These are phyloP conservation scores for Triglochin maritima DNA, from an alignment of 106 monocot genomes.

Conservation along the genomic window DNA sequence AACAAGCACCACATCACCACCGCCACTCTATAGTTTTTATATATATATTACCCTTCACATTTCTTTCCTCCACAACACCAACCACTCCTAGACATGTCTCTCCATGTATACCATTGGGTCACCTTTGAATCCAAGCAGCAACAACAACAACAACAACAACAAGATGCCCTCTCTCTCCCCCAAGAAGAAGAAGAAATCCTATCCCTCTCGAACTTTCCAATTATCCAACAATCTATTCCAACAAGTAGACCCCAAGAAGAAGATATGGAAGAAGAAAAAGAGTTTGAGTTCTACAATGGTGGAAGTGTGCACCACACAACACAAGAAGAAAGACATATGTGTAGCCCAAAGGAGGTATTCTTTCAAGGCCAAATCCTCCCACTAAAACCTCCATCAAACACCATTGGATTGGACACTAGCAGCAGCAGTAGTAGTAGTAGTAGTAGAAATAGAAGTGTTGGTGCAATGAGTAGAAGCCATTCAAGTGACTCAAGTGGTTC, in stretches of 20 bases:
- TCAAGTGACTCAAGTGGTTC: neutral
- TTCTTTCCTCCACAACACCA: no score
- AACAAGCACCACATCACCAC: no score
- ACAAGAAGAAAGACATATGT: constrained; percentile 1
- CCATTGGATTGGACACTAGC: neutral
- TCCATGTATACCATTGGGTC: no score
- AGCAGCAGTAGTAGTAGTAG: neutral
- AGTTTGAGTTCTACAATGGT: neutral
- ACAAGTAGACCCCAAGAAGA: neutral
- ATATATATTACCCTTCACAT: no score
- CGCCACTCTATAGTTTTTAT: no score
- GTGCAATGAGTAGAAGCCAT: neutral
- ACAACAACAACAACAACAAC: no score
- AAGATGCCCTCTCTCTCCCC: no score
- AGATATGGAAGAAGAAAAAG: neutral
- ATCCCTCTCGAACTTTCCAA: neutral
- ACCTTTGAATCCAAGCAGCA: no score
- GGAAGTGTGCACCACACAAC: neutral
- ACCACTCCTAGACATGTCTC: no score
- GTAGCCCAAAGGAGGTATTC: neutral
- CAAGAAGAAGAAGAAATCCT: neutral
- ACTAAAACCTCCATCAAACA: neutral
- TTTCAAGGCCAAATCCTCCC: neutral
- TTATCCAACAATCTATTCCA: neutral
- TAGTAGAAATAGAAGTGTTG: no score